Evolutionary conservation across 2,329 filamentous ascomycete species (phyloP), one percentile per base, ranked within the genome.

Genomic region (Aspergillus transmontanensis): DNA sequence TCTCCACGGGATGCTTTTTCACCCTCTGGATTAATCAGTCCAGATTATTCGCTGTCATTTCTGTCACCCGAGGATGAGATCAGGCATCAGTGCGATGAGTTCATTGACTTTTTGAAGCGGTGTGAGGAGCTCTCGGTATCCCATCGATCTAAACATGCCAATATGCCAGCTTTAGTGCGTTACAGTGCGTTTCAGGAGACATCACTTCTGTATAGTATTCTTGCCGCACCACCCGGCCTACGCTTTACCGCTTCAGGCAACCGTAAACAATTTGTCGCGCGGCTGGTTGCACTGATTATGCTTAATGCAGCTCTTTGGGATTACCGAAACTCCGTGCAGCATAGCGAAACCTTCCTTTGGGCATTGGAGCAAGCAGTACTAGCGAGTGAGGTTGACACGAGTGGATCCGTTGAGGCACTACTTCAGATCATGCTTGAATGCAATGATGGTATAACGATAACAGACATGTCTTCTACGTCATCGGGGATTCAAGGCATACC

Each of bases 241-340:
- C 74, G 75, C 19, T 77, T 76, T 58, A 76, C 75, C 1, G 66
- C 74, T 19, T 73, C 74, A 6, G 76, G 74, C 23, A 69, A 77
- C 55, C 73, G 76, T n/a, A 79, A 79, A 62, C 77, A 79, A 63
- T 75, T 77, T 56, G 72, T 79, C 50, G 69, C 77, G 23, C 74
- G 76, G 23, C 61, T 79, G 1, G 75, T 73, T 12, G 68, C 73
- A 1, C 57, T 80, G 34, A 74, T 79, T 57, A 78, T 75, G 59
- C 66, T 80, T 56, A 80, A 80, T 61, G 73, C 73, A 6, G 77
- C 73, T 6, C 68, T 80, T 12, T 80, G 77, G 78, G 76, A 80
- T 65, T 78, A 80, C 57, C 72, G 78, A 19, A 70, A 72, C 43
- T 72, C 74, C 10, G 67, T 69, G 0, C 63, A 61, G 9, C 69